Conservation (phyloP, 495 filamentous ascomycete genomes). For the Penicillium verhagenii region DNA sequence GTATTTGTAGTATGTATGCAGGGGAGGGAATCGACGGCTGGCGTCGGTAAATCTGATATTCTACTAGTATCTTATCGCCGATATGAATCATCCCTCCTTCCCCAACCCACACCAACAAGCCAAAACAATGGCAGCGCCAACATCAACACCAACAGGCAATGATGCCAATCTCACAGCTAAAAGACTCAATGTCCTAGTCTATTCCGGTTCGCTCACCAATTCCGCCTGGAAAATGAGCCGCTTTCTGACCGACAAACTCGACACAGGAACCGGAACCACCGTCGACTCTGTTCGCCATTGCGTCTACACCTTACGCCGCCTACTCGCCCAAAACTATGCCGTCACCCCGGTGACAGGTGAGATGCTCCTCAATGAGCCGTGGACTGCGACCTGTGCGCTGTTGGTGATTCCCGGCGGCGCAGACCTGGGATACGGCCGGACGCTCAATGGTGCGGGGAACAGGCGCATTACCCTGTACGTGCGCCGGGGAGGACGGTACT, state of each 20-base stretch:
- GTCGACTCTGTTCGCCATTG: conserved; percentile 86
- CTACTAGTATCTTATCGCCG: conserved; percentile 32
- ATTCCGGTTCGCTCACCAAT: conserved; percentile 60
- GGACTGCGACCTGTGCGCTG: conserved; percentile 81
- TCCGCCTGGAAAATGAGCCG: conserved; percentile 23
- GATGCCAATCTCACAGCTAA: conserved; percentile 53
- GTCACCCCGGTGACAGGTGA: conserved; percentile 80
- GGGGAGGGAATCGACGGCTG: conserved; percentile 10
- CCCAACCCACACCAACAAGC: conserved; percentile 10
- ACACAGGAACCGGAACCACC: conserved; percentile 77
- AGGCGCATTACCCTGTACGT: conserved; percentile 80
- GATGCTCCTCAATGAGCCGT: conserved; percentile 86
- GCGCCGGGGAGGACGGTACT: conserved; percentile 76
- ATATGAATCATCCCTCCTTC: conserved; percentile 8
- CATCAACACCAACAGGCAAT: conserved; percentile 30
- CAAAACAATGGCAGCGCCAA: conserved; percentile 31
- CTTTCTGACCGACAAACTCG: conserved; percentile 26
- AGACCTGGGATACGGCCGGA: conserved; percentile 86
- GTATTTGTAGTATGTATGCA: conserved; percentile 12
- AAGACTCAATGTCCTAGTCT: conserved; percentile 84
- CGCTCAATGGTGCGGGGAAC: conserved; percentile 86
- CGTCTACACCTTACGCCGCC: conserved; percentile 79
- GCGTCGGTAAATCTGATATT: background rate
- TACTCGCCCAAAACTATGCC: conserved; percentile 92
- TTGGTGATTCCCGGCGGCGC: conserved; percentile 95